A percentile compares a stretch with the other conserved stretches of the same genome.
Evolutionary conservation across 306 rosid species (phyloP).

Genomic region (Vicia faba): DNA sequence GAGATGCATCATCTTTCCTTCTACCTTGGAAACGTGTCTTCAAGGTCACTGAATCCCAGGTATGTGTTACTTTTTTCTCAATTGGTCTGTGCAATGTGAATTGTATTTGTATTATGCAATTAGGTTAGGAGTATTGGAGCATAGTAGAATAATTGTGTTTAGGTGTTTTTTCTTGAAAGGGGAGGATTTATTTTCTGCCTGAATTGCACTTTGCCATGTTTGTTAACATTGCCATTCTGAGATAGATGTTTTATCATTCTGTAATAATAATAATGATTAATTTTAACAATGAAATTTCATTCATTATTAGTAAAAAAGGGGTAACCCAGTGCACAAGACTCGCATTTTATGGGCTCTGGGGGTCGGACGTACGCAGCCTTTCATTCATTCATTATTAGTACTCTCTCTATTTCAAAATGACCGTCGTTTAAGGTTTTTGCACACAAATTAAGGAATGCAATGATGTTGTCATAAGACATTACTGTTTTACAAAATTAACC

Average conservation of each 20-base stretch:
- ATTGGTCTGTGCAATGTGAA: neutral
- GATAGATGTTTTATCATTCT: slow-evolving; percentile 18
- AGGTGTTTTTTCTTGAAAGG: slow-evolving; percentile 5
- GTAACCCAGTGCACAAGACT: no score
- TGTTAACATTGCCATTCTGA: slow-evolving; percentile 16
- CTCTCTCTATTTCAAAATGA: no score
- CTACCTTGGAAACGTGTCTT: slow-evolving; percentile 98
- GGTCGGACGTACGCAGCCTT: no score
- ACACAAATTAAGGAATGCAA: no score
- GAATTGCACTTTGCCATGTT: slow-evolving; percentile 24
- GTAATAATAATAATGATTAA: slow-evolving; percentile 10
- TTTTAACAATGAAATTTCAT: slow-evolving; percentile 9
- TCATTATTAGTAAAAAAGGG: no score
- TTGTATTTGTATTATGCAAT: neutral
- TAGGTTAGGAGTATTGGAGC: slow-evolving; percentile 5
- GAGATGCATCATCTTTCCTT: slow-evolving; percentile 95
- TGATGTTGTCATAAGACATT: no score
- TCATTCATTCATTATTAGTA: no score
- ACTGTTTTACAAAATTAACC: no score
- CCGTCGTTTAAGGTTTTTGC: no score
- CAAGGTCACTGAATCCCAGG: slow-evolving; percentile 93
- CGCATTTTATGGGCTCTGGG: no score
- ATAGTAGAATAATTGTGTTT: slow-evolving; percentile 4
- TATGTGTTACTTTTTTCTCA: slow-evolving; percentile 38
- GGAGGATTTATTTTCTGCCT: slow-evolving; percentile 1